Conservation (phyloP, 2,329 filamentous ascomycete species). For the Ceratocystis lukuohia region DNA sequence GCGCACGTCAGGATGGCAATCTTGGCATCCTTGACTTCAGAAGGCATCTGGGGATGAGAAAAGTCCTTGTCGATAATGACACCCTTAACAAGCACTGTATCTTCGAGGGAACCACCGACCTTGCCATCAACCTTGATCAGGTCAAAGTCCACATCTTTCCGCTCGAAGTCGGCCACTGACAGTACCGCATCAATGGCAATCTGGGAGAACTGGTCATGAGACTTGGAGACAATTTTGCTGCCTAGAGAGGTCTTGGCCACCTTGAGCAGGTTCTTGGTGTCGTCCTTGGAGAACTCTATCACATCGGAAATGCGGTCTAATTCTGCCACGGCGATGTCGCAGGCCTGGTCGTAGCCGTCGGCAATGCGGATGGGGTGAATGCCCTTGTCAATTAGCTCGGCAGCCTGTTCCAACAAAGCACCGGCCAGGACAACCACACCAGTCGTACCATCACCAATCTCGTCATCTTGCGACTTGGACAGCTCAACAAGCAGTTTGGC, state of each 20-base stretch:
- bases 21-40: slow-evolving; percentile 88
- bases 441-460: slow-evolving; percentile 96
- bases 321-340: slow-evolving; percentile 87
- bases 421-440: slow-evolving; percentile 94
- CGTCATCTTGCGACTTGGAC: slow-evolving; percentile 96
- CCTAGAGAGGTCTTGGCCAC: slow-evolving; percentile 92
- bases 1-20: slow-evolving; percentile 95
- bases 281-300: slow-evolving; percentile 67
- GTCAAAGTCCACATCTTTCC: slow-evolving; percentile 97
- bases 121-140: slow-evolving; percentile 99
- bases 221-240: slow-evolving; percentile 98
- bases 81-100: slow-evolving; percentile 88
- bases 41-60: slow-evolving; percentile 97
- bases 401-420: slow-evolving; percentile 87
- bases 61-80: slow-evolving; percentile 99
- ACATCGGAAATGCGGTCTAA: slow-evolving; percentile 86
- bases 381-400: slow-evolving; percentile 97
- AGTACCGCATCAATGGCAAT: slow-evolving; percentile 96
- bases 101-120: slow-evolving; percentile 85
- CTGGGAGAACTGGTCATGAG: slow-evolving; percentile 93
- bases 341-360: slow-evolving; percentile 94
- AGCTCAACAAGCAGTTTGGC: slow-evolving; percentile 93
- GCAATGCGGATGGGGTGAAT: slow-evolving; percentile 98
- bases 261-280: slow-evolving; percentile 79
- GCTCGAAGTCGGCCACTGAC: slow-evolving; percentile 87